phyloP scores from a whole-genome alignment of 2,329 filamentous ascomycete genomes.

The Alternaria arbusti region DNA sequence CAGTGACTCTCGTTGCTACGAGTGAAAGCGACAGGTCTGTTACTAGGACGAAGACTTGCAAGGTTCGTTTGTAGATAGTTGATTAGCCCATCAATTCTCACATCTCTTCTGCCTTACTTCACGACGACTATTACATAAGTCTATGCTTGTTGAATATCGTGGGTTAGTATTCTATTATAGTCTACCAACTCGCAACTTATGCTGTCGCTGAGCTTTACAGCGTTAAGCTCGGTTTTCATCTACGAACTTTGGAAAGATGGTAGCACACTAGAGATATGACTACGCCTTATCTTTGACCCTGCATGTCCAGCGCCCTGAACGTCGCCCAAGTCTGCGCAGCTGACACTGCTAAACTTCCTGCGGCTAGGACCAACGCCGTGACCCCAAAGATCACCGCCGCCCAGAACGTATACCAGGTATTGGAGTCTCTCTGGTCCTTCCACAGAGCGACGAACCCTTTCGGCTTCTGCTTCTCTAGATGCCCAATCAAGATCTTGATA shows the following conservation, averaged over 20 bases:
- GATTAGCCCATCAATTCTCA: background rate
- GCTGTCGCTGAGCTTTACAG: background rate
- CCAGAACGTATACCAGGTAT: background rate
- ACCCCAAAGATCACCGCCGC: background rate
- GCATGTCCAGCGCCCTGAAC: background rate
- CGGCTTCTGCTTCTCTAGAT: background rate
- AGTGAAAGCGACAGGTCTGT: constrained; percentile 49
- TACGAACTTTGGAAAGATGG: background rate
- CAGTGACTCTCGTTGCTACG: constrained; percentile 53
- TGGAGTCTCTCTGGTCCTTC: background rate
- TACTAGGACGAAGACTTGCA: background rate
- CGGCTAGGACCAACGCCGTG: background rate
- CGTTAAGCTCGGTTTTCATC: background rate
- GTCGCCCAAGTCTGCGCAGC: background rate
- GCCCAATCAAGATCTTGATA: background rate
- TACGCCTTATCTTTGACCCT: background rate
- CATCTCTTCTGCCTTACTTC: background rate
- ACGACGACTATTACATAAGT: background rate
- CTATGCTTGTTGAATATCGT: background rate
- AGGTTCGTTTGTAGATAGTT: background rate
- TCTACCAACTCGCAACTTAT: background rate
- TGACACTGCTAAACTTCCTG: background rate
- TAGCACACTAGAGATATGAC: background rate
- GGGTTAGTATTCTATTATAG: background rate
- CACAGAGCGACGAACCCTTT: background rate